Conservation (phyloP, 2,329 filamentous ascomycete genomes). For the Diaporthe nobilis region DNA sequence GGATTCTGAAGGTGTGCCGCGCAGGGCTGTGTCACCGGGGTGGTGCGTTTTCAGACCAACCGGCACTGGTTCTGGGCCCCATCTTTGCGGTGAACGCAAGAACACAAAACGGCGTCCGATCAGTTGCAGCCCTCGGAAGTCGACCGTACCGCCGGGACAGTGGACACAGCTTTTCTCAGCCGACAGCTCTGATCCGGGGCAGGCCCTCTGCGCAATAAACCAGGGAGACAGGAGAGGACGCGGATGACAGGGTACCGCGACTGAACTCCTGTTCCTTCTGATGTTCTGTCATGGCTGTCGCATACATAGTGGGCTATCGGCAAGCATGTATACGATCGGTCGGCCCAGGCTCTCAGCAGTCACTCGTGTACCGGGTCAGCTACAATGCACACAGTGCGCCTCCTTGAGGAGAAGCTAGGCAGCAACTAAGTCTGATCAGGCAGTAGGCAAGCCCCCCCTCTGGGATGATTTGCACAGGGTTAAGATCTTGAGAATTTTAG, state of each 20-base stretch:
- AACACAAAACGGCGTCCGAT: conserved; percentile 34
- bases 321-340: conserved; percentile 35
- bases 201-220: conserved; percentile 8
- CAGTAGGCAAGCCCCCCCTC: conserved; percentile 23
- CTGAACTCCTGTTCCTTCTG: conserved; percentile 26
- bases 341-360: conserved; percentile 25
- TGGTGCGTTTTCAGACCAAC: neutral
- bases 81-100: conserved; percentile 36
- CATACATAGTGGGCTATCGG: conserved; percentile 29
- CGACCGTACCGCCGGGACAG: conserved; percentile 29
- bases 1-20: neutral
- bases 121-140: conserved; percentile 32
- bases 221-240: conserved; percentile 17
- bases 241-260: conserved; percentile 28
- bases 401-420: neutral
- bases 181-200: conserved; percentile 15
- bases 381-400: conserved; percentile 35
- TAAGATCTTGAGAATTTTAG: conserved; percentile 31
- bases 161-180: conserved; percentile 2
- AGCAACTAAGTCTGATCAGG: conserved; percentile 35
- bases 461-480: conserved; percentile 36
- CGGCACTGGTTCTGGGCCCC: conserved; percentile 15
- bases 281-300: conserved; percentile 20
- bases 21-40: conserved; percentile 10
- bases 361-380: conserved; percentile 23